Evolutionary conservation across 768 basidiomycete genomes (phyloP), one percentile per base, ranked within the genome.

Genomic region (Hirschioporus abietinus): DNA sequence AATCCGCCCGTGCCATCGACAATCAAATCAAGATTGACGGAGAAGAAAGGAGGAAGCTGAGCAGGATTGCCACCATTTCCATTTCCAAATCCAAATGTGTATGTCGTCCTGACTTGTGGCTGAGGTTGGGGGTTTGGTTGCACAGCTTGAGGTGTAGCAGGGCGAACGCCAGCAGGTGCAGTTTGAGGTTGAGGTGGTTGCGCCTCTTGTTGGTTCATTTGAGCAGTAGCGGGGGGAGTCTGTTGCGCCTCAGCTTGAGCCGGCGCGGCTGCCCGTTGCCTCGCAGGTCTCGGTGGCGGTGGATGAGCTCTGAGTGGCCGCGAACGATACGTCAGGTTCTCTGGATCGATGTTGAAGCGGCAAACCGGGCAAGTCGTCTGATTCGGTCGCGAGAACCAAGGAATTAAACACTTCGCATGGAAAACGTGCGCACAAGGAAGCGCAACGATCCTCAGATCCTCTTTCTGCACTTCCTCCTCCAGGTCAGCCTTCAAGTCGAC

Each of bases 301-400:
- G 67, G 65, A 9, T 26, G 3, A 3, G 25, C 25, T 59, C 58
- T 59, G 58, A 58, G 69, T 20, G 71, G 63, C 10, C 27, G 68
- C 1, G 72, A 71, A 36, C 71, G 70, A 65, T 80, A 86, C 0
- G 90, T 91, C 60, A 92, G 75, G 66, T 88, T 88, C 65, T 91
- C 87, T 0, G 92, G 92, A 72, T 93, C 92, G 65, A 93, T 84
- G 69, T 93, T 88, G 71, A 93, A 93, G 68, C 92, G 79, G 76
- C 92, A 93, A 0, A 90, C 90, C 0, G 92, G 92, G 70, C 92
- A 93, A 1, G 92, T 93, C 23, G 92, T 92, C 69, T 90, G 89
- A 58, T 81, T 82, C 12, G 91, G 89, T 66, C 89, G 81, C 2
- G 91, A 86, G 75, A 93, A 93, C 92, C 92, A 93, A 0, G 92